Evolutionary conservation across 2,329 filamentous ascomycete genomes (phyloP).

Genomic region (Dothistroma septosporum): DNA sequence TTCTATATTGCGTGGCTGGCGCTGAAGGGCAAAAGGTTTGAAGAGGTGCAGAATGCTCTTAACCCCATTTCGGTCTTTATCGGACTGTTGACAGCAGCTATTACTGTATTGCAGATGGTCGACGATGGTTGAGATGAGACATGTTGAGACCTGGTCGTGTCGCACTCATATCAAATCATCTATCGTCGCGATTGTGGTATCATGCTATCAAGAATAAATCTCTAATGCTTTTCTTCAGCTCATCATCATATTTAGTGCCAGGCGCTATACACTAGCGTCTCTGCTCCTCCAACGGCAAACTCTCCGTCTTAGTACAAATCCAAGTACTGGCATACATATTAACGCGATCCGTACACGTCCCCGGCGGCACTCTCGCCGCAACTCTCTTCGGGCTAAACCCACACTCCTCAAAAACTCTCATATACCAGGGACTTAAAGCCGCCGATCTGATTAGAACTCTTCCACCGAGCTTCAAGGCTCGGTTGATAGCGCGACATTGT

Average conservation of each 20-base stretch:
- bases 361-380: conserved; percentile 65
- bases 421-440: conserved; percentile 82
- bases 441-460: conserved; percentile 77
- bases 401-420: conserved; percentile 69
- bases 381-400: conserved; percentile 74
- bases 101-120: too few species aligned
- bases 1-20: too few species aligned
- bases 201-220: neutral
- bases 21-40: too few species aligned
- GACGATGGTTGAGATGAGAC: too few species aligned
- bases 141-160: too few species aligned
- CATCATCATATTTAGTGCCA: neutral
- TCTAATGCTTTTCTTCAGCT: neutral
- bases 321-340: conserved; percentile 98
- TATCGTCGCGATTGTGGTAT: neutral
- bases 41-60: too few species aligned
- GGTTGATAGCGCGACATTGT: conserved; percentile 77
- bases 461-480: conserved; percentile 72
- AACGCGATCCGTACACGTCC: conserved; percentile 83
- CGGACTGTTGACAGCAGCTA: too few species aligned
- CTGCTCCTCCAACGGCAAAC: conserved; percentile 8
- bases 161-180: neutral
- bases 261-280: neutral
- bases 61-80: too few species aligned
- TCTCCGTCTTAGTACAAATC: conserved; percentile 69